phyloP scores from a whole-genome alignment of 768 basidiomycete species.

The Auricularia auricula-judae region DNA sequence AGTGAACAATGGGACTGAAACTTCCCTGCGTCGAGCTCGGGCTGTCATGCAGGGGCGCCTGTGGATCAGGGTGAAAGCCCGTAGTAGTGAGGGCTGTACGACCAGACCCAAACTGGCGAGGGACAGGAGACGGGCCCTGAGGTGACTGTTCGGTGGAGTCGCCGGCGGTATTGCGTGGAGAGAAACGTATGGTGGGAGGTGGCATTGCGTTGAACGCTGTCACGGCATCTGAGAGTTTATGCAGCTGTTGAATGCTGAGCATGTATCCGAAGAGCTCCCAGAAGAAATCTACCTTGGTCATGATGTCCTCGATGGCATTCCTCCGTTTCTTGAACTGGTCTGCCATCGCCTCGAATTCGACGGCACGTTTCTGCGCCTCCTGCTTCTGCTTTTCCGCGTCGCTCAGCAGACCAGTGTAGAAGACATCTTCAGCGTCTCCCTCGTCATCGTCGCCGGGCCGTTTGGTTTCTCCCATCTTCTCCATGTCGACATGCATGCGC shows the following conservation, averaged over 20 bases:
- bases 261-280: neutral
- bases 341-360: conserved; percentile 56
- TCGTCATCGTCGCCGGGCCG: conserved; percentile 3
- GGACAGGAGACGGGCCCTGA: too few relatives aligned
- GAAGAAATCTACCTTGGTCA: conserved; percentile 47
- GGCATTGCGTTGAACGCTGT: neutral
- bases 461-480: conserved; percentile 36
- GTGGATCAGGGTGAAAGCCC: too few relatives aligned
- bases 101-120: too few relatives aligned
- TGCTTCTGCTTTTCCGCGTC: neutral
- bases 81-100: too few relatives aligned
- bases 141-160: too few relatives aligned
- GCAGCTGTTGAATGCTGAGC: neutral
- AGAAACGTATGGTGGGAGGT: neutral
- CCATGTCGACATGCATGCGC: conserved; percentile 65
- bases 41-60: too few relatives aligned
- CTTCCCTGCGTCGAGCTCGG: too few relatives aligned
- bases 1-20: too few relatives aligned
- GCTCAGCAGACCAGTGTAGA: neutral
- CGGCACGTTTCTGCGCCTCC: conserved; percentile 23
- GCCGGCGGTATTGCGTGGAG: too few relatives aligned
- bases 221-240: neutral
- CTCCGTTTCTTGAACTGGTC: conserved; percentile 61
- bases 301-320: conserved; percentile 57
- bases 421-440: conserved; percentile 25